phyloP scores from a whole-genome alignment of 768 basidiomycete genomes.

The Russula earlei region DNA sequence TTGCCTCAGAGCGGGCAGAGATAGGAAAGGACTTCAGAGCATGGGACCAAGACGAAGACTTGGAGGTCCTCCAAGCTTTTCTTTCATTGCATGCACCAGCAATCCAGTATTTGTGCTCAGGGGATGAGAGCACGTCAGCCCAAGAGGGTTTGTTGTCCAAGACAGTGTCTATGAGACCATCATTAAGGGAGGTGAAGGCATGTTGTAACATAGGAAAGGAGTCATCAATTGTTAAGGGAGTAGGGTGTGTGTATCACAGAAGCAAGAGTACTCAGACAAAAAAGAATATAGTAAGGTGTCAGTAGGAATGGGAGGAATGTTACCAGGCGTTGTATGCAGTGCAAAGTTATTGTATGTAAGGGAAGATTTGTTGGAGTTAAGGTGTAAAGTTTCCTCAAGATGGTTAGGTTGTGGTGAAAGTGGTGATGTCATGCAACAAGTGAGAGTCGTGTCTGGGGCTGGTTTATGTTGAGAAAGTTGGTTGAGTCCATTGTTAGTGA shows the following conservation, averaged over 20 bases:
- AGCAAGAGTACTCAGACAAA: not conserved
- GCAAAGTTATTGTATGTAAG: too few species aligned
- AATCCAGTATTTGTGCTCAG: not conserved
- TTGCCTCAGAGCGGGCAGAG: not conserved
- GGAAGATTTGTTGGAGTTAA: too few species aligned
- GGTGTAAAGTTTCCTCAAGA: too few species aligned
- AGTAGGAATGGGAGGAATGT: too few species aligned
- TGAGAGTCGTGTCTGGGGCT: too few species aligned
- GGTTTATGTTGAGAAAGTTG: too few species aligned
- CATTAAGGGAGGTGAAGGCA: not conserved
- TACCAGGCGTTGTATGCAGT: too few species aligned
- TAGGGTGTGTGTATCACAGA: not conserved
- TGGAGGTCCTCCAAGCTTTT: not conserved
- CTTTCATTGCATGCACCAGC: not conserved
- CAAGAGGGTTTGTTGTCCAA: not conserved
- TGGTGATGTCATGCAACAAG: too few species aligned
- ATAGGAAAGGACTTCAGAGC: not conserved
- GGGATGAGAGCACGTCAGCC: not conserved
- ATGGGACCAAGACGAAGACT: not conserved
- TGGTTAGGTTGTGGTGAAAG: too few species aligned
- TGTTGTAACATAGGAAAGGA: not conserved
- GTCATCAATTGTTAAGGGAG: not conserved
- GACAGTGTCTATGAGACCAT: accelerated
- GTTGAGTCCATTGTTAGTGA: too few species aligned
- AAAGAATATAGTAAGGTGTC: not conserved